These are phyloP conservation scores for Thelonectria blattea DNA, from an alignment of 2,329 filamentous ascomycete genomes.

Conservation along the genomic window DNA sequence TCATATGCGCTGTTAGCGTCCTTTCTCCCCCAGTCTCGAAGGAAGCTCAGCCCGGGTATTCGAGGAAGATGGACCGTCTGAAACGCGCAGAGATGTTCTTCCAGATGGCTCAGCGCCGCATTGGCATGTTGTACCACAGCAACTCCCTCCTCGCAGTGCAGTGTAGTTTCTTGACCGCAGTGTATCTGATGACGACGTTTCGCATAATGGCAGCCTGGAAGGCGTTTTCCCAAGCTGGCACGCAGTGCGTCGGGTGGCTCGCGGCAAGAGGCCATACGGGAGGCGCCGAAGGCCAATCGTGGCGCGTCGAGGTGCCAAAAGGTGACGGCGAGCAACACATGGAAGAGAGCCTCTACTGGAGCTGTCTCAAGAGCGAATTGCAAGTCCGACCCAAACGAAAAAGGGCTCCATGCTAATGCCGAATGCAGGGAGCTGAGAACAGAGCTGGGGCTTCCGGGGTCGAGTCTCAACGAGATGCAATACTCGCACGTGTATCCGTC, in stretches of 20 bases:
- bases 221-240: constrained; percentile 27
- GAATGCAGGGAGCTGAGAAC: constrained; percentile 27
- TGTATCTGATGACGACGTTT: constrained; percentile 30
- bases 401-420: not conserved
- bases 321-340: constrained; percentile 21
- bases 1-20: constrained; percentile 31
- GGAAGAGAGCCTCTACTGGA: constrained; percentile 37
- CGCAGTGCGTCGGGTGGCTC: constrained; percentile 17
- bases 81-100: constrained; percentile 28
- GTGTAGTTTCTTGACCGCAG: constrained; percentile 31
- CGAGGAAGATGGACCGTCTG: constrained; percentile 13
- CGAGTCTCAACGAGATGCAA: constrained; percentile 28
- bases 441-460: constrained; percentile 29
- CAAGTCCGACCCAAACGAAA: constrained; percentile 5
- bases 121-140: constrained; percentile 31
- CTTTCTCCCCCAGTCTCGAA: constrained; percentile 15
- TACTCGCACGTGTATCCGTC: constrained; percentile 32
- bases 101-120: constrained; percentile 28
- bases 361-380: constrained; percentile 36
- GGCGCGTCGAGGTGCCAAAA: not conserved
- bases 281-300: constrained; percentile 2
- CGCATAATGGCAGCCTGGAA: constrained; percentile 33
- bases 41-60: constrained; percentile 19
- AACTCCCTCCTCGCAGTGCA: constrained; percentile 28
- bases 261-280: constrained; percentile 2